Percentiles rank a stretch among this genome's conserved stretches.
phyloP scores from a whole-genome alignment of 305 asterid species.

The Fraxinus latifolia region DNA sequence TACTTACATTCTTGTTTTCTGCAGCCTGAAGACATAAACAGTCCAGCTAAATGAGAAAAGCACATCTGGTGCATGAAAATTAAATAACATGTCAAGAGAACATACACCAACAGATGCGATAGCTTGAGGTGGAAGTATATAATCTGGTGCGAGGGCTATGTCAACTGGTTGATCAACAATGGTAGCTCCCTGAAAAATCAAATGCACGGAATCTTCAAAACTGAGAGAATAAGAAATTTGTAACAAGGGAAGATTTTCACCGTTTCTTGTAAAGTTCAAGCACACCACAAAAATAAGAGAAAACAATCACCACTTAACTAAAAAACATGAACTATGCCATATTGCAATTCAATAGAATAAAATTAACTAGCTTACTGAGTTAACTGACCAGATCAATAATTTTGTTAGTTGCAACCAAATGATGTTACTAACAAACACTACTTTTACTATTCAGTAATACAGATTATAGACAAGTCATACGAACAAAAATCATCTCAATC shows the following conservation, averaged over 20 bases:
- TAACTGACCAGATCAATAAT: not conserved
- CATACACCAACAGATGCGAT: slow-evolving; percentile 36
- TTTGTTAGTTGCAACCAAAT: not conserved
- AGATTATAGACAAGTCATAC: not conserved
- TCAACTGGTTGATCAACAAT: slow-evolving; percentile 69
- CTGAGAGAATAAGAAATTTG: not conserved
- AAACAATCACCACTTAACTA: not conserved
- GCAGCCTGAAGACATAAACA: slow-evolving; percentile 38
- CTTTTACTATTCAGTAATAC: not conserved
- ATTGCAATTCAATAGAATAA: not conserved
- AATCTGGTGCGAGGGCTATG: slow-evolving; percentile 46
- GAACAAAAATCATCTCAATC: not conserved
- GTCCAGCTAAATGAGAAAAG: not conserved
- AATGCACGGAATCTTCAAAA: not conserved
- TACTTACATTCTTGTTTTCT: slow-evolving; percentile 28
- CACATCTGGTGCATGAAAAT: not conserved
- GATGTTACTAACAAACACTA: not conserved
- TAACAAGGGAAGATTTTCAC: not conserved
- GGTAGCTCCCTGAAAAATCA: slow-evolving; percentile 59
- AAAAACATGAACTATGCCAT: not conserved
- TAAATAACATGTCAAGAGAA: not conserved
- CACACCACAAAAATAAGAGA: not conserved
- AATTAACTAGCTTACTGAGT: not conserved
- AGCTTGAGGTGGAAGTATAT: slow-evolving; percentile 47
- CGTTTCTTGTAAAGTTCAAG: not conserved